Percentiles rank a stretch among this genome's conserved stretches.
Conservation (phyloP, 2,329 filamentous ascomycete species). For the Ophiostoma australiae region DNA sequence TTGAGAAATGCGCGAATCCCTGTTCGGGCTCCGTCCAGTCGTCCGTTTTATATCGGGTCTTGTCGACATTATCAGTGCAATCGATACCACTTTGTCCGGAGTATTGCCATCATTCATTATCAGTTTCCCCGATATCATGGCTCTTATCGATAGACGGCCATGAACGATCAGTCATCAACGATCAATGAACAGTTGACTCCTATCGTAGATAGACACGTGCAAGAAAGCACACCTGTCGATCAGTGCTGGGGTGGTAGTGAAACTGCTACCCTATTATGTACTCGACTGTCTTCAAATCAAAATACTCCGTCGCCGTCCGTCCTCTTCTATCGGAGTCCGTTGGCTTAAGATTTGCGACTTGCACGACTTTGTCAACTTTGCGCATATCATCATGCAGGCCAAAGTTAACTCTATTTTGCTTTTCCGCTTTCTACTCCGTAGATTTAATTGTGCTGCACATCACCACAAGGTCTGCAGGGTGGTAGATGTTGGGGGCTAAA, state of each 20-base stretch:
- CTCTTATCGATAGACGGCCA: background rate
- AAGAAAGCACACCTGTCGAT: background rate
- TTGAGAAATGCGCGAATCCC: background rate
- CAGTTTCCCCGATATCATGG: background rate
- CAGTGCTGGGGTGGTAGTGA: background rate
- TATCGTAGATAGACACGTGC: background rate
- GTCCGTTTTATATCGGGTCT: background rate
- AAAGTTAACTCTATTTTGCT: background rate
- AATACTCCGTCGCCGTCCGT: background rate
- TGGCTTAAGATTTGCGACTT: slow-evolving; percentile 4
- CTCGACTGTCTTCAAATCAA: too few species aligned
- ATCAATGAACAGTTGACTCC: background rate
- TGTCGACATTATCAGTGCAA: background rate
- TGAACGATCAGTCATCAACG: background rate
- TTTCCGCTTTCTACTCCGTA: background rate
- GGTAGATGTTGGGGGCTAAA: background rate
- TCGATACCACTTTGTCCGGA: background rate
- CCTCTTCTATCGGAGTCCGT: background rate
- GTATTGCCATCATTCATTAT: background rate
- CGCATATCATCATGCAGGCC: background rate
- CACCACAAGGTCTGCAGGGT: background rate
- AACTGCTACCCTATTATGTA: background rate
- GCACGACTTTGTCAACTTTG: slow-evolving; percentile 1
- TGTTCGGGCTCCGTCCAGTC: background rate
- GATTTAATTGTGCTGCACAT: background rate